Evolutionary conservation across 2,329 filamentous ascomycete species (phyloP).

Genomic region (Cyanodermella asteris): DNA sequence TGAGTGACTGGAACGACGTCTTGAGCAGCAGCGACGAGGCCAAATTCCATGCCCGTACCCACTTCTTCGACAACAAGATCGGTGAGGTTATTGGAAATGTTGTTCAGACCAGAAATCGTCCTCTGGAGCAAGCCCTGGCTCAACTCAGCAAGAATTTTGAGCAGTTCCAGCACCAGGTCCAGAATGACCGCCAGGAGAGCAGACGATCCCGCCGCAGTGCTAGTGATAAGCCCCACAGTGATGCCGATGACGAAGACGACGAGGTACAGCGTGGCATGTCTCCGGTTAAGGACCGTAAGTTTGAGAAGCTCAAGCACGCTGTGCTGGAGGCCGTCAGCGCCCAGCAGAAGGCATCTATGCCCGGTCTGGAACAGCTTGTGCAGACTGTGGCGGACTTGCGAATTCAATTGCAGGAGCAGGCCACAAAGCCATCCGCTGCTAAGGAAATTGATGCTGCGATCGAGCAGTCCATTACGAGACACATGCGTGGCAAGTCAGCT

Average conservation of each 20-base stretch:
- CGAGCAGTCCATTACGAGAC: conserved; percentile 38
- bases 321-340: conserved; percentile 43
- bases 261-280: conserved; percentile 48
- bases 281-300: conserved; percentile 52
- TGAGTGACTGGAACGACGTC: conserved; percentile 82
- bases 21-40: conserved; percentile 65
- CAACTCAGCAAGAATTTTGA: no score
- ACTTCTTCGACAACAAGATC: conserved; percentile 81
- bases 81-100: conserved; percentile 65
- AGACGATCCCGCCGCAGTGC: conserved; percentile 22
- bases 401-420: conserved; percentile 20
- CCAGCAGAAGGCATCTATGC: conserved; percentile 16
- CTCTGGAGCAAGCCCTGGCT: conserved; percentile 58
- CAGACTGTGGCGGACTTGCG: conserved; percentile 13
- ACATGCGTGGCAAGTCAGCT: conserved; percentile 29
- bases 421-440: conserved; percentile 14
- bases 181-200: no score
- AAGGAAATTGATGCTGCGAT: conserved; percentile 40
- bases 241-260: conserved; percentile 87
- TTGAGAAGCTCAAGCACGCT: conserved; percentile 56
- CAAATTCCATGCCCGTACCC: conserved; percentile 59
- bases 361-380: conserved; percentile 5
- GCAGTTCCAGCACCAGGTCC: no score
- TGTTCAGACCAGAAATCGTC: conserved; percentile 53
- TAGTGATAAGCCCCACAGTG: no score